Evolutionary conservation across 2,329 filamentous ascomycete genomes (phyloP).

Genomic region (Lachnum nothofagi): DNA sequence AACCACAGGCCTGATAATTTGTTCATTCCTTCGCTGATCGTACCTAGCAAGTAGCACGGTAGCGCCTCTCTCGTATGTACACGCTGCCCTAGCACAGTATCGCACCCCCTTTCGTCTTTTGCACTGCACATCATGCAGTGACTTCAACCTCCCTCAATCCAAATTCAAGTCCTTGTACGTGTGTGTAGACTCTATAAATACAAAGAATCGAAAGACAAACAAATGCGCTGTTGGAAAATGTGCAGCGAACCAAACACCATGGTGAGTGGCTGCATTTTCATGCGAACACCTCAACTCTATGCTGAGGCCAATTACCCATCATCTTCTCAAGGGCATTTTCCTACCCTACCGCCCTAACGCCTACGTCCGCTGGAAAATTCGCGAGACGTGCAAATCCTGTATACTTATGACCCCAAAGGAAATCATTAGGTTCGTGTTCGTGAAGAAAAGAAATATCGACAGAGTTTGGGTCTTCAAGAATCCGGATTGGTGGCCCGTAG

Average conservation of each 20-base stretch:
- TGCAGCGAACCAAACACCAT: constrained; percentile 4
- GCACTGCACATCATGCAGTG: background rate
- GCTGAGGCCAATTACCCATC: constrained; percentile 1
- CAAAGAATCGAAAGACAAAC: constrained; percentile 3
- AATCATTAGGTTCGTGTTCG: constrained; percentile 25
- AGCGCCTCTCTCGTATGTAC: too few species aligned
- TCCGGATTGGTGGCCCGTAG: constrained; percentile 61
- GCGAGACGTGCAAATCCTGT: constrained; percentile 23
- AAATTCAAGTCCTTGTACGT: background rate
- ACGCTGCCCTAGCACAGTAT: too few species aligned
- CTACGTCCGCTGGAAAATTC: constrained; percentile 17
- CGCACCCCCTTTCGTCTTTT: background rate
- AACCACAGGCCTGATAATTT: too few species aligned
- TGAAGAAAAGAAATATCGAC: constrained; percentile 11
- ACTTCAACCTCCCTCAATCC: background rate
- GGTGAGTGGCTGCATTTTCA: constrained; percentile 1
- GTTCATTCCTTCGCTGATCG: too few species aligned
- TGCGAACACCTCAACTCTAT: constrained; percentile 4
- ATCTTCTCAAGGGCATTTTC: constrained; percentile 9
- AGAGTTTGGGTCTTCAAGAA: constrained; percentile 2
- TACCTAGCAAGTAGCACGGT: too few species aligned
- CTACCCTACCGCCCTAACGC: constrained; percentile 17
- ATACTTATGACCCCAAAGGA: constrained; percentile 16
- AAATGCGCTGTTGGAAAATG: background rate
- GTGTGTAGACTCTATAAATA: constrained; percentile 5